These are phyloP conservation scores for Takashimella tepidaria DNA, from an alignment of 1,284 basidiomycete genomes.

Conservation along the genomic window DNA sequence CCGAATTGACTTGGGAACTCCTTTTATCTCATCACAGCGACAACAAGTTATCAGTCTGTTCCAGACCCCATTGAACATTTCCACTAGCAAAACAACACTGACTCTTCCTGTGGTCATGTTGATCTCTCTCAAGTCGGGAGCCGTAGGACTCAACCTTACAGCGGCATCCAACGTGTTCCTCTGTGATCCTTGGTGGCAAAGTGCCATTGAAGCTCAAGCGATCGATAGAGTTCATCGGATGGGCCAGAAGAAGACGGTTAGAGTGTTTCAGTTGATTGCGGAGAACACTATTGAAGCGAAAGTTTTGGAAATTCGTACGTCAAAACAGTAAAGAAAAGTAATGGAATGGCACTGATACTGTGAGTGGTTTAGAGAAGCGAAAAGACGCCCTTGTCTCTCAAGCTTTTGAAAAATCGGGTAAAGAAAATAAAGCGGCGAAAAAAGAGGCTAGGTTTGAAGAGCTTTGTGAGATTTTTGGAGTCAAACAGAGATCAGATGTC, in stretches of 20 bases:
- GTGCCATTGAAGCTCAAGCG: slow-evolving; percentile 82
- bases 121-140: slow-evolving; percentile 71
- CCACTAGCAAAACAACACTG: slow-evolving; percentile 39
- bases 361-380: slow-evolving; percentile 28
- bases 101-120: slow-evolving; percentile 60
- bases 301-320: slow-evolving; percentile 77
- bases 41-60: slow-evolving; percentile 72
- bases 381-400: slow-evolving; percentile 42
- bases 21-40: no score
- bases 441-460: slow-evolving; percentile 42
- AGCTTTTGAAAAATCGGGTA: slow-evolving; percentile 39
- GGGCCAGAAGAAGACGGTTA: slow-evolving; percentile 72
- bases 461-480: slow-evolving; percentile 39
- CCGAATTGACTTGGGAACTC: no score
- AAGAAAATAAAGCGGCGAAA: slow-evolving; percentile 28
- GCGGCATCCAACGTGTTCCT: slow-evolving; percentile 85
- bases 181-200: slow-evolving; percentile 67
- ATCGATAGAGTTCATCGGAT: slow-evolving; percentile 76
- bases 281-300: slow-evolving; percentile 81
- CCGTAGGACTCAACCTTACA: slow-evolving; percentile 79
- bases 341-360: background rate
- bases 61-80: slow-evolving; percentile 58
- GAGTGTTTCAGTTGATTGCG: slow-evolving; percentile 81
- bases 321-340: slow-evolving; percentile 16
- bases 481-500: slow-evolving; percentile 14